These are phyloP conservation scores for Neoscytalidium dimidiatum DNA, from an alignment of 2,329 filamentous ascomycete genomes.

Conservation along the genomic window DNA sequence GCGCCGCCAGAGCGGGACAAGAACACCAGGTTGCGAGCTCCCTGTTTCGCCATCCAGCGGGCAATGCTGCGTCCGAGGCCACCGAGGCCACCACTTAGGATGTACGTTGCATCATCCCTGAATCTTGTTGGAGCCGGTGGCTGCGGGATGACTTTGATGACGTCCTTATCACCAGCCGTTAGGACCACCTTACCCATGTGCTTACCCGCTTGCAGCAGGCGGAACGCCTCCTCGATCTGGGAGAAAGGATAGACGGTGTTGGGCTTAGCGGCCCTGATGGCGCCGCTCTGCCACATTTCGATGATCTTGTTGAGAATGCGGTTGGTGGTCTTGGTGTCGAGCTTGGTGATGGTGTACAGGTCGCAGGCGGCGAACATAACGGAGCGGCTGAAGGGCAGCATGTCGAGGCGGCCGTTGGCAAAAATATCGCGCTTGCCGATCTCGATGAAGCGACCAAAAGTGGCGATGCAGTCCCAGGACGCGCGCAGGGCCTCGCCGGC, in stretches of 20 bases:
- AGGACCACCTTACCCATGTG: constrained; percentile 25
- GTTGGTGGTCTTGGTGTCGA: not conserved
- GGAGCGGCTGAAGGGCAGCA: constrained; percentile 26
- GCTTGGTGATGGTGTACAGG: not conserved
- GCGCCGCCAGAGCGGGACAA: constrained; percentile 21
- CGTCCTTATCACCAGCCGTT: constrained; percentile 9
- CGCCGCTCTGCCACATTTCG: constrained; percentile 19
- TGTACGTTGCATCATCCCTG: constrained; percentile 23
- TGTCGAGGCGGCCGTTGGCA: constrained; percentile 15
- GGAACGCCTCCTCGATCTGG: constrained; percentile 24
- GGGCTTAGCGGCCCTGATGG: constrained; percentile 31
- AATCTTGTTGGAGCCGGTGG: not conserved
- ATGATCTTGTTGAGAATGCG: not conserved
- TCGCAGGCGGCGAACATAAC: not conserved
- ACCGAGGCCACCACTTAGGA: constrained; percentile 29
- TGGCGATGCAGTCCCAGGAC: constrained; percentile 27
- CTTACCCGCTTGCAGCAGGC: constrained; percentile 22
- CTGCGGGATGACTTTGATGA: constrained; percentile 13
- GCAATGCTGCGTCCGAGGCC: constrained; percentile 26
- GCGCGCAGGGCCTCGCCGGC: constrained; percentile 24
- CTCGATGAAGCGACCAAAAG: constrained; percentile 35
- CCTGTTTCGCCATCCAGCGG: constrained; percentile 23
- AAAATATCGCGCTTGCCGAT: constrained; percentile 29
- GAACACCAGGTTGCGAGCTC: constrained; percentile 17
- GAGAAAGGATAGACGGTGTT: constrained; percentile 22